Base-by-base conservation (phyloP, 495 filamentous ascomycete genomes). In the Trichoderma orchidacearum region DNA sequence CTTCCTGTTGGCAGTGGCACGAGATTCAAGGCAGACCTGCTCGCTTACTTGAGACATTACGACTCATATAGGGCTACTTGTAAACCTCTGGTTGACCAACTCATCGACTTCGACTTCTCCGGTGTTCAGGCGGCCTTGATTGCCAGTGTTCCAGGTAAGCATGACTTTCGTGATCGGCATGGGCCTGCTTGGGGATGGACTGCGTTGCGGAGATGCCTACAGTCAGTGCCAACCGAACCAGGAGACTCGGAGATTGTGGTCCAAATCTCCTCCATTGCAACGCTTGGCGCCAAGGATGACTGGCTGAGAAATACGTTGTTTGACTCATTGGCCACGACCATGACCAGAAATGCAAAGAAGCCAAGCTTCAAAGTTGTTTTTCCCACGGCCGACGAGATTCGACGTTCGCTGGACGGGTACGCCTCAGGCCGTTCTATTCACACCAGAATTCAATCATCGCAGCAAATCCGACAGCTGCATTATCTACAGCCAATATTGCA, bases 261-360 rank as follows among this genome's bases (percentile, higher is more conserved):
- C 1, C 90, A 96, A 60, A 72, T 91, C 23, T 95, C 90, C 1
- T 94, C 89, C 12, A 83, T 96, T 23, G 90, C 89, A 5, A 86
- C 87, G 1, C 75, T 96, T 0, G 89, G 89, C 2, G 74, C 75
- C 50, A 84, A 74, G 25, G 80, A 91, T 55, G 81, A 77, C 60
- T 96, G 90, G 90, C 73, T 95, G 6, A 74, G 75, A 59, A 73
- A 75, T 0, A 77, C 80, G 0, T 74, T 96, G 54, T 86, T 91
- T 65, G 56, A 64, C 30, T 65, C 78, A 9, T 69, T 85, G 6
- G 66, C 70, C 17, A 66, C 68, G 29, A 48, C 63, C 6, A 30
- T 45, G 54, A 27, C 21, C 17, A 9, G 34, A 30, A 35, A 55
- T 27, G 27, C 56, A 21, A 9, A 57, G 30, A 55, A 63, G 51